Evolutionary conservation across 257 asterid genomes (phyloP).

Genomic region (Gynochthodes officinalis): DNA sequence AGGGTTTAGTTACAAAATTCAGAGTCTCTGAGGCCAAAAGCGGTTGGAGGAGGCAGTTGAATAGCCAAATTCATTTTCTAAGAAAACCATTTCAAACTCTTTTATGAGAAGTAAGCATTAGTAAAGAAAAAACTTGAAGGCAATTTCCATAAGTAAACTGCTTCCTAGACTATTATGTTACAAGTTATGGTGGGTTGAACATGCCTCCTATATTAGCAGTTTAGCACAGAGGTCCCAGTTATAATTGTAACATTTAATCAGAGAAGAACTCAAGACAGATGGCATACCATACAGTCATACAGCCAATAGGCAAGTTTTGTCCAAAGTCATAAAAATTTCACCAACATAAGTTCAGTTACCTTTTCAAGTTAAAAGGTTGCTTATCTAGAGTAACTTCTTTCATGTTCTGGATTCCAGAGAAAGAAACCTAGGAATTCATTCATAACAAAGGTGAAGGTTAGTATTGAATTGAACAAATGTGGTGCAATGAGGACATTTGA

Average conservation of each 20-base stretch:
- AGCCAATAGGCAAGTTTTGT: conserved; percentile 5
- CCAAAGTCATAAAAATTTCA: not conserved
- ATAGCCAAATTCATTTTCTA: not conserved
- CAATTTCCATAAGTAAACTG: not conserved
- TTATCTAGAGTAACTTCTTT: conserved; percentile 61
- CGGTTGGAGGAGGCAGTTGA: not conserved
- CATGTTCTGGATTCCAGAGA: conserved; percentile 79
- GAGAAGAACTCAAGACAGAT: not conserved
- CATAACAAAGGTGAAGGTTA: conserved; percentile 18
- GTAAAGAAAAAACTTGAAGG: not conserved
- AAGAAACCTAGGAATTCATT: conserved; percentile 51
- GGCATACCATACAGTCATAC: not conserved
- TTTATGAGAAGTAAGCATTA: not conserved
- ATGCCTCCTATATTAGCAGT: not conserved
- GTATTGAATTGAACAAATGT: not conserved
- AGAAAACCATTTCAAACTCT: not conserved
- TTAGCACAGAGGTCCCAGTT: not conserved
- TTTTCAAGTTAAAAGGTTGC: conserved; percentile 72
- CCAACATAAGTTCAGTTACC: conserved; percentile 35
- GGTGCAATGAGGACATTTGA: not conserved
- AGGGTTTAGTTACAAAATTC: not conserved
- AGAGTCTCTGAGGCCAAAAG: not conserved
- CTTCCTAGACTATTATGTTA: not conserved
- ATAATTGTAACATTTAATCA: not conserved
- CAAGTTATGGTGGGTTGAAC: not conserved